Evolutionary conservation across 2,329 filamentous ascomycete genomes (phyloP).

Genomic region (Fusarium equiseti): DNA sequence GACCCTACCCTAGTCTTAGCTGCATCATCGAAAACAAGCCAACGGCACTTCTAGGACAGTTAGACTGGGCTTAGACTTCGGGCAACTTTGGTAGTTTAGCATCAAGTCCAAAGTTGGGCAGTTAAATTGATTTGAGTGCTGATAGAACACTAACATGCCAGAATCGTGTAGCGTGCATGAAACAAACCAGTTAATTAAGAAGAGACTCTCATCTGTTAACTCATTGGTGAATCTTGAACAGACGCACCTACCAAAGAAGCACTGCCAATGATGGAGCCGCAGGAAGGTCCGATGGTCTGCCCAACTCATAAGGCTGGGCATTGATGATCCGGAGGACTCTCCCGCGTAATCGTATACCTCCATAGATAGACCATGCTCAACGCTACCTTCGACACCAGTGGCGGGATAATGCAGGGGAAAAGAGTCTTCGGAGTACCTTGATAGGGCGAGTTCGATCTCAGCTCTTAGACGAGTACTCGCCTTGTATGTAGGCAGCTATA

Average conservation of each 20-base stretch:
- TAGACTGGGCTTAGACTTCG: neutral
- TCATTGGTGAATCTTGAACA: slow-evolving; percentile 6
- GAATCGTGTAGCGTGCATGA: slow-evolving; percentile 8
- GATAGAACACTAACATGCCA: neutral
- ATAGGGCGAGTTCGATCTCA: neutral
- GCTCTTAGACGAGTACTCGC: neutral
- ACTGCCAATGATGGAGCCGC: neutral
- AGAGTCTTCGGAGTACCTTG: neutral
- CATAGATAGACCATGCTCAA: neutral
- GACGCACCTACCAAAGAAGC: neutral
- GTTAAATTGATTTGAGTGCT: neutral
- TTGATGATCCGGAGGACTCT: neutral
- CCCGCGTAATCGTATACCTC: neutral
- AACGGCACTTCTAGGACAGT: neutral
- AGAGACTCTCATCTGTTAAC: neutral
- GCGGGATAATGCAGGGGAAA: slow-evolving; percentile 16
- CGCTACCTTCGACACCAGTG: neutral
- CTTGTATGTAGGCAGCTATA: slow-evolving; percentile 13
- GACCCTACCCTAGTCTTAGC: slow-evolving; percentile 1
- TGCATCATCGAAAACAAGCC: neutral
- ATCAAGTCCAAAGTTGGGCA: neutral
- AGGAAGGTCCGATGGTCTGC: neutral
- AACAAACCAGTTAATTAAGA: neutral
- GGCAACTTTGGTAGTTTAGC: neutral
- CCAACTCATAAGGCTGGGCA: slow-evolving; percentile 26